These are phyloP conservation scores for Xylaria sp. DNA, from an alignment of 2,329 filamentous ascomycete species.

Conservation along the genomic window DNA sequence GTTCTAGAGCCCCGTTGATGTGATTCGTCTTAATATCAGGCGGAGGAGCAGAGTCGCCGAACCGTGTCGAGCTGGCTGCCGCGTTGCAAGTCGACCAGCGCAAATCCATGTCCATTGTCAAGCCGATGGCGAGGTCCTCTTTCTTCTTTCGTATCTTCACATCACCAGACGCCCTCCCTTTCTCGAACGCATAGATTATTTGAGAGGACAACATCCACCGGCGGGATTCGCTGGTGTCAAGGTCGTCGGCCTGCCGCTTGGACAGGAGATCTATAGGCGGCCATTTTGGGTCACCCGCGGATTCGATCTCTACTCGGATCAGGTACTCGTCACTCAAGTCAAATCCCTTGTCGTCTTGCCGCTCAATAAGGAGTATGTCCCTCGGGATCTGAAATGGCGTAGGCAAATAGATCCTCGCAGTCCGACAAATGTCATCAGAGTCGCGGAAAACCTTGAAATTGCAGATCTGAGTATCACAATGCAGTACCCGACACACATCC, in stretches of 20 bases:
- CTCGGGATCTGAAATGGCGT: conserved; percentile 63
- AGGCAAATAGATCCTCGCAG: conserved; percentile 60
- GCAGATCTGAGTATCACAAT: conserved; percentile 66
- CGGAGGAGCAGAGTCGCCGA: conserved; percentile 54
- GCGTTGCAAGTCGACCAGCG: conserved; percentile 46
- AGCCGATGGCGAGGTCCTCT: conserved; percentile 40
- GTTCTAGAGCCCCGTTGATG: conserved; percentile 48
- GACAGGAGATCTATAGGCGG: conserved; percentile 59
- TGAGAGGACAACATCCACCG: conserved; percentile 46
- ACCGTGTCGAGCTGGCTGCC: conserved; percentile 37
- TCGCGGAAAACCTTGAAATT: conserved; percentile 62
- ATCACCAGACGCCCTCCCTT: conserved; percentile 43
- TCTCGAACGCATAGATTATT: conserved; percentile 46
- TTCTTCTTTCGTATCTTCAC: conserved; percentile 45
- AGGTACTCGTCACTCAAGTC: conserved; percentile 62
- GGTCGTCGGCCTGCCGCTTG: conserved; percentile 43
- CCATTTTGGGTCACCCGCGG: conserved; percentile 61
- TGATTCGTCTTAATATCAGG: conserved; percentile 57
- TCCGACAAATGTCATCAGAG: conserved; percentile 56
- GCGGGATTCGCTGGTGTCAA: conserved; percentile 42
- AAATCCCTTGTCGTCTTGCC: conserved; percentile 58
- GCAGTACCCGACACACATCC: conserved; percentile 56
- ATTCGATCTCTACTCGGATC: conserved; percentile 63
- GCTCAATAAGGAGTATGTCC: conserved; percentile 61
- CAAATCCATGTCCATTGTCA: conserved; percentile 48